Conservation (phyloP, 257 asterid genomes). For the Voacanga thouarsii region DNA sequence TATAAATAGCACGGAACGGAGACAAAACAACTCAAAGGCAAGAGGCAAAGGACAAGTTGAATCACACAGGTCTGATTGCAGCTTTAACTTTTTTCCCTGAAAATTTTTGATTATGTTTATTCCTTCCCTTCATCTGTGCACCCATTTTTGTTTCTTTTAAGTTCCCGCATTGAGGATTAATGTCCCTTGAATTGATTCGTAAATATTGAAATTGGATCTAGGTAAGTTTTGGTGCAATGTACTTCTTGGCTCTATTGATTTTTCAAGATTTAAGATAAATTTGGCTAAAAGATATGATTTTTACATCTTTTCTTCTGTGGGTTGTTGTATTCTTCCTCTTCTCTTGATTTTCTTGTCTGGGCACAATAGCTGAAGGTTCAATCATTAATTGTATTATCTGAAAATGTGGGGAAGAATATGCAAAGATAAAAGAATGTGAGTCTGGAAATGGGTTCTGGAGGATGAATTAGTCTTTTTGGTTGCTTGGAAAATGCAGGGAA, state of each 20-base stretch:
- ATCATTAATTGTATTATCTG: background rate
- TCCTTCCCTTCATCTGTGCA: background rate
- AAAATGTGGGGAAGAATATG: background rate
- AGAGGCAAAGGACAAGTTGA: background rate
- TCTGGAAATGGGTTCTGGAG: background rate
- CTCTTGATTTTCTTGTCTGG: background rate
- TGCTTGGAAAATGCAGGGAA: background rate
- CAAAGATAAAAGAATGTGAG: background rate
- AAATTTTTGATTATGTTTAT: background rate
- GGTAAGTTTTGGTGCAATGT: background rate
- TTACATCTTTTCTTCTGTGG: background rate
- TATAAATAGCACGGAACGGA: conserved; percentile 13
- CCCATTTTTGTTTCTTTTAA: background rate
- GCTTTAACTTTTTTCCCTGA: background rate
- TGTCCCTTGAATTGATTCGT: background rate
- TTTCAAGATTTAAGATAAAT: conserved; percentile 8
- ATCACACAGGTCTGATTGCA: conserved; percentile 18
- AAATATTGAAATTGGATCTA: conserved; percentile 14
- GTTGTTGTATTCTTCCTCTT: background rate
- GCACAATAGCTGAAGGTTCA: background rate
- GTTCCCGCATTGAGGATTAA: background rate
- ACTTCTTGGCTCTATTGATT: background rate
- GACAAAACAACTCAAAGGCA: conserved; percentile 10
- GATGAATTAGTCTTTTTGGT: background rate
- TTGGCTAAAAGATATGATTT: background rate